Conservation (phyloP, 2,329 filamentous ascomycete species). For the Fusarium praegraminearum region DNA sequence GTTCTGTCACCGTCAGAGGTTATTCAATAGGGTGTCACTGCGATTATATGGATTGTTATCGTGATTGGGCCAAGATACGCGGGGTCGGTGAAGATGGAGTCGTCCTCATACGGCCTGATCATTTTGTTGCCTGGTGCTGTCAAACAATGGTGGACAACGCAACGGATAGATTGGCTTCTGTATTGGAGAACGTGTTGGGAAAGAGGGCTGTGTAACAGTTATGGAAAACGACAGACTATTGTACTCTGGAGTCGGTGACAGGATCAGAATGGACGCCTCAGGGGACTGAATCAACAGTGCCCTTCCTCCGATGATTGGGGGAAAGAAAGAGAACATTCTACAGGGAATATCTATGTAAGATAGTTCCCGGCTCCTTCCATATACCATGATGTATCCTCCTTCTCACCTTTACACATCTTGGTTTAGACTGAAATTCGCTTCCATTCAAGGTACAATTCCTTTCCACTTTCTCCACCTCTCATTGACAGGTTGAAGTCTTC, state of each 20-base stretch:
- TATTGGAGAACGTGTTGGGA: no score
- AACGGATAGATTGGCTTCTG: no score
- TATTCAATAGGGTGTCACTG: slow-evolving; percentile 68
- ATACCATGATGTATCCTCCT: background rate
- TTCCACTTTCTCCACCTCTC: background rate
- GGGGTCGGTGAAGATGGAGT: slow-evolving; percentile 69
- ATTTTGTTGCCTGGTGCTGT: slow-evolving; percentile 65
- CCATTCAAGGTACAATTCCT: slow-evolving; percentile 22
- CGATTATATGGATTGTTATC: slow-evolving; percentile 72
- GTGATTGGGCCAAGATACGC: slow-evolving; percentile 66
- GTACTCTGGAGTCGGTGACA: background rate
- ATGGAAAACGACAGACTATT: no score
- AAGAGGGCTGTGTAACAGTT: no score
- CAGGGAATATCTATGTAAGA: no score
- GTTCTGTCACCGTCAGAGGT: slow-evolving; percentile 61
- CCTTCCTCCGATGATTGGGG: background rate
- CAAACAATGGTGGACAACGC: no score
- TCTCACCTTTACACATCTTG: background rate
- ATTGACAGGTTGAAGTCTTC: slow-evolving; percentile 7
- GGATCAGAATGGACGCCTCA: background rate
- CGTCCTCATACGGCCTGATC: slow-evolving; percentile 70
- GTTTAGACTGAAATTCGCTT: background rate
- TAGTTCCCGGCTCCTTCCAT: background rate
- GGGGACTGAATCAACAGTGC: background rate
- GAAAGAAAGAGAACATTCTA: no score